Base-by-base conservation (phyloP, 1,284 basidiomycete genomes). In the Sporisorium graminicola region DNA sequence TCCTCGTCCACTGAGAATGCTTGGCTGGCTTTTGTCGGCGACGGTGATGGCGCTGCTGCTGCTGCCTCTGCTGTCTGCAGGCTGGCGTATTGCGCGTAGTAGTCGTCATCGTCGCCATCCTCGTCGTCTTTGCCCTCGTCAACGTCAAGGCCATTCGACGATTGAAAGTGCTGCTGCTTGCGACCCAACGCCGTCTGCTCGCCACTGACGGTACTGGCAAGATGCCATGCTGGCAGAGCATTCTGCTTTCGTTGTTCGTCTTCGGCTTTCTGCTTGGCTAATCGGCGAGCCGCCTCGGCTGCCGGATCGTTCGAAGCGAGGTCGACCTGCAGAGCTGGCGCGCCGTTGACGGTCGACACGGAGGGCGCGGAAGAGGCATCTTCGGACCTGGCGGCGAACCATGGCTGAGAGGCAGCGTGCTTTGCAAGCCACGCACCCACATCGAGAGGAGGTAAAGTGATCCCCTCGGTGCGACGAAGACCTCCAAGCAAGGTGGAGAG, bases 141-240 rank as follows among this genome's bases (percentile, higher is more conserved):
- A 12, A 67, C 59, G 24, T 76, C 62, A 33, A 53, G 49, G 22
- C 65, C 72, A 24, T 51, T 72, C 12, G 64, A 64, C 9, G 67
- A 67, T 12, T 74, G 68, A 35, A 74, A 29, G 14, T 67, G 68
- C 22, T 75, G 59, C 57, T 79, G 69, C 57, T 66, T 78, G 44
- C 77, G 71, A 20, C 95, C 95, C 29, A 96, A 88, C 20, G 93
- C 91, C 0, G 95, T 98, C 72, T 93, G 87, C 79, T 95, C 92
- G 20, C 94, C 95, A 14, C 94, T 92, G 75, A 99, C 93, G 4
- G 96, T 99, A 85, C 94, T 95, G 85, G 93, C 92, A 71, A 94
- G 89, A 87, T 97, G 93, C 96, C 96, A 98, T 10, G 91, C 89
- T 0, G 96, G 96, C 50, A 99, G 87, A 0, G 91, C 90, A 84